Conservation (phyloP, 1,284 basidiomycete genomes). For the Malassezia nana region DNA sequence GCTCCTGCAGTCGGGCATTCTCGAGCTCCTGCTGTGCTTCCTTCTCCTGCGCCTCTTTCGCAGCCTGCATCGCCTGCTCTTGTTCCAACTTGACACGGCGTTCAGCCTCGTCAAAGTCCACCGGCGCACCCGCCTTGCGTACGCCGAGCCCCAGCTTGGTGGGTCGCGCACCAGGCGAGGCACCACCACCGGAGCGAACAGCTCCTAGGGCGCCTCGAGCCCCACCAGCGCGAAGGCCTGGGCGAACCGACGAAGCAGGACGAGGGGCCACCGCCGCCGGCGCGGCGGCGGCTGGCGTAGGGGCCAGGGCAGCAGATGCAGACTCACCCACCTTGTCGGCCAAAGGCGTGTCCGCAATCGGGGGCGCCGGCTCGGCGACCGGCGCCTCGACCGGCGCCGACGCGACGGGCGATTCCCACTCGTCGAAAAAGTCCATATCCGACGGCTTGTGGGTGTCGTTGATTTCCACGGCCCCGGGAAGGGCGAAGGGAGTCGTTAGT, state of each 20-base stretch:
- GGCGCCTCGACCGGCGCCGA: slow-evolving; percentile 23
- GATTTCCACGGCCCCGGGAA: slow-evolving; percentile 51
- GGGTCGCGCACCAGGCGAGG: slow-evolving; percentile 20
- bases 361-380: slow-evolving; percentile 36
- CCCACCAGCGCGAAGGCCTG: slow-evolving; percentile 7
- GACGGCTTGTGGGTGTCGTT: slow-evolving; percentile 47
- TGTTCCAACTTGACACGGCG: slow-evolving; percentile 41
- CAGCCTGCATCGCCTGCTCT: slow-evolving; percentile 12
- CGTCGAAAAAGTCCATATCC: slow-evolving; percentile 81
- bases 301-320: slow-evolving; percentile 17
- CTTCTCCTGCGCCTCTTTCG: slow-evolving; percentile 22
- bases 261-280: slow-evolving; percentile 21
- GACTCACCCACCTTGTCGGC: slow-evolving; percentile 12
- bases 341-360: slow-evolving; percentile 24
- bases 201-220: slow-evolving; percentile 11
- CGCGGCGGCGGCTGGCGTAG: slow-evolving; percentile 7
- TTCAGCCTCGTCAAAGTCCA: slow-evolving; percentile 46
- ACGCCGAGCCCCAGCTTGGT: slow-evolving; percentile 39
- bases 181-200: slow-evolving; percentile 19
- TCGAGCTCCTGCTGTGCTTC: slow-evolving; percentile 23
- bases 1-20: slow-evolving; percentile 7
- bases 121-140: slow-evolving; percentile 33
- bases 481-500: slow-evolving; percentile 34
- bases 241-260: slow-evolving; percentile 31
- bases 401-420: slow-evolving; percentile 62